phyloP scores from a whole-genome alignment of 1,139 yeast genomes.

The Debaryomycetaceae sp. region DNA sequence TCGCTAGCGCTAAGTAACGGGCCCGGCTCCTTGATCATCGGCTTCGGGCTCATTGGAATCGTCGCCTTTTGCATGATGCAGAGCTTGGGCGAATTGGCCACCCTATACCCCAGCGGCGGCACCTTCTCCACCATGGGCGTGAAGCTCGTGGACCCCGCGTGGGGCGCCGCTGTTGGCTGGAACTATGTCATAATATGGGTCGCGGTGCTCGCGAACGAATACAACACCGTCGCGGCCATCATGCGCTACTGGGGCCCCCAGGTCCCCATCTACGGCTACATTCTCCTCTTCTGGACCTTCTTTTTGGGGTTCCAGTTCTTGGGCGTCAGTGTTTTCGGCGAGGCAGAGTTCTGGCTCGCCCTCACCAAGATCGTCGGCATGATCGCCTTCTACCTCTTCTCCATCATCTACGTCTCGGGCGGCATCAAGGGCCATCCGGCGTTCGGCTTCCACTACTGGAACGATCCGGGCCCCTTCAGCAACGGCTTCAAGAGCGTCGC shows the following conservation, averaged over 20 bases:
- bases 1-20: conserved; percentile 35
- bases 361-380: conserved; percentile 43
- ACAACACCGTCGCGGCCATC: conserved; percentile 43
- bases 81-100: conserved; percentile 46
- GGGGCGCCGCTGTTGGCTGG: conserved; percentile 55
- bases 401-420: conserved; percentile 54
- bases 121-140: conserved; percentile 45
- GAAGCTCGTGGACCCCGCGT: conserved; percentile 44
- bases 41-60: conserved; percentile 42
- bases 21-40: conserved; percentile 33
- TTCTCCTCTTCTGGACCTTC: conserved; percentile 43
- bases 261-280: conserved; percentile 49
- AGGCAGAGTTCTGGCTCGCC: conserved; percentile 57
- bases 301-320: conserved; percentile 44
- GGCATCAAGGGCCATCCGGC: conserved; percentile 47
- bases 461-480: conserved; percentile 38
- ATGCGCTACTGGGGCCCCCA: conserved; percentile 50
- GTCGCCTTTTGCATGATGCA: conserved; percentile 49
- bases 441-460: conserved; percentile 42
- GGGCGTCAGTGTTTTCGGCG: conserved; percentile 56
- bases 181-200: conserved; percentile 53
- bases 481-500: conserved; percentile 44
- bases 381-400: conserved; percentile 46
- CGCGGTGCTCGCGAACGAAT: conserved; percentile 50
- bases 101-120: conserved; percentile 41